Conservation (phyloP, 805 yeast genomes). For the Tetrapisispora taiwanensis region DNA sequence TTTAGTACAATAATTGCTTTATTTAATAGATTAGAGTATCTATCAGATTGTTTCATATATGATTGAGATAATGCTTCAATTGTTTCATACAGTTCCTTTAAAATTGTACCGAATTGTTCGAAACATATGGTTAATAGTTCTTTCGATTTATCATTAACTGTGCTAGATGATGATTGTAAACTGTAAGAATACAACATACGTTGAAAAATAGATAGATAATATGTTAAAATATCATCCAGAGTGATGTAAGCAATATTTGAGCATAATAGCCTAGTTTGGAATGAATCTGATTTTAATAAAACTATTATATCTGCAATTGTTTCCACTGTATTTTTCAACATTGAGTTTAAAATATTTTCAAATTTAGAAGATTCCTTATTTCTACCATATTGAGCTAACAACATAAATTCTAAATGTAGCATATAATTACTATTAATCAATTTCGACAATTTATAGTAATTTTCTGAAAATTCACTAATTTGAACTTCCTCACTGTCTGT, state of each 20-base stretch:
- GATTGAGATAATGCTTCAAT: not conserved
- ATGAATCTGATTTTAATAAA: not conserved
- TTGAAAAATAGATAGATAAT: not conserved
- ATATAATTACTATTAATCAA: conserved; percentile 18
- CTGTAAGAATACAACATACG: not conserved
- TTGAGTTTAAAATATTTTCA: conserved; percentile 11
- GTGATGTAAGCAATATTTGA: not conserved
- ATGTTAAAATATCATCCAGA: not conserved
- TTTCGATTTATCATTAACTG: not conserved
- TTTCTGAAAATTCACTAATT: not conserved
- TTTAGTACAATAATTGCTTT: not conserved
- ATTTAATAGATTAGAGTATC: not conserved
- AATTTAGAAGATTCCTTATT: conserved; percentile 12
- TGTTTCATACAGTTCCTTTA: not conserved
- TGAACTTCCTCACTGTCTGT: not conserved
- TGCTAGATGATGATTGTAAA: not conserved
- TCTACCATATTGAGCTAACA: conserved; percentile 20
- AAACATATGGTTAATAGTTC: not conserved
- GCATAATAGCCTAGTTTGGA: not conserved
- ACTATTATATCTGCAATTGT: conserved; percentile 13
- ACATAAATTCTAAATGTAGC: conserved; percentile 15
- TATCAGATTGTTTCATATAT: not conserved
- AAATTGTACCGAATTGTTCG: not conserved
- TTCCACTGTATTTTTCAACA: conserved; percentile 17
- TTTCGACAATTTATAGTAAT: not conserved